phyloP scores from a whole-genome alignment of 2,329 filamentous ascomycete genomes.

The Falciphora oryzae region DNA sequence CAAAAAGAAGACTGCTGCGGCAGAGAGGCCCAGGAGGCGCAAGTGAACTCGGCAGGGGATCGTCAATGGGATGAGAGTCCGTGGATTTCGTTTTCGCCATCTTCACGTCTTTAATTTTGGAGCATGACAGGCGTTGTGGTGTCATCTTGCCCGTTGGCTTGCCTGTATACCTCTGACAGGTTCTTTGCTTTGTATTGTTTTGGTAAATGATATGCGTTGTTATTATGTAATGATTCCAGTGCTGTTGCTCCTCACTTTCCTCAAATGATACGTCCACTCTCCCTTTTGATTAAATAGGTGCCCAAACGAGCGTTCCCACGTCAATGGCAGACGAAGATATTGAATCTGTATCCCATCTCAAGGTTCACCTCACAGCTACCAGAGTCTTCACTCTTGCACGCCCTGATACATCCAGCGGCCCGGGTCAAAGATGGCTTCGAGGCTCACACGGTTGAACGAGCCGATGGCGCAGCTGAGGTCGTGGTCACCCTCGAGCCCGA shows the following conservation, averaged over 20 bases:
- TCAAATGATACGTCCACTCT: background rate
- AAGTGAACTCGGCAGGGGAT: too few relatives aligned
- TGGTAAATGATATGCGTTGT: background rate
- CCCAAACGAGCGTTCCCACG: too few relatives aligned
- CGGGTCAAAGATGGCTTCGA: constrained; percentile 60
- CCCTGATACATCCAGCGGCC: constrained; percentile 50
- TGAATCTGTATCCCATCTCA: too few relatives aligned
- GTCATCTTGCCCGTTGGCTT: too few relatives aligned
- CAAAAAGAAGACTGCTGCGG: too few relatives aligned
- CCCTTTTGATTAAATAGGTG: background rate
- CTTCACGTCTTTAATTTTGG: too few relatives aligned
- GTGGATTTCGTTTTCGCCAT: too few relatives aligned
- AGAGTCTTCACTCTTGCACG: background rate
- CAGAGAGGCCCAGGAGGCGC: too few relatives aligned
- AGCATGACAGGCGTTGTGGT: too few relatives aligned
- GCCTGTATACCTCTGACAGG: background rate
- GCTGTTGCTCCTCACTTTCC: background rate
- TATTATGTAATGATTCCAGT: background rate
- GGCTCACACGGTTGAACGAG: constrained; percentile 60
- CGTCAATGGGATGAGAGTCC: too few relatives aligned
- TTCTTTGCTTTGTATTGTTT: background rate
- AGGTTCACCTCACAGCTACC: too few relatives aligned
- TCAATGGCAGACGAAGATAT: too few relatives aligned
- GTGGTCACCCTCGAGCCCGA: constrained; percentile 63
- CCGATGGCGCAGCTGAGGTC: constrained; percentile 69